Base-by-base conservation (phyloP, 202 grass and related monocot species). In the Brachypodium distachyon region DNA sequence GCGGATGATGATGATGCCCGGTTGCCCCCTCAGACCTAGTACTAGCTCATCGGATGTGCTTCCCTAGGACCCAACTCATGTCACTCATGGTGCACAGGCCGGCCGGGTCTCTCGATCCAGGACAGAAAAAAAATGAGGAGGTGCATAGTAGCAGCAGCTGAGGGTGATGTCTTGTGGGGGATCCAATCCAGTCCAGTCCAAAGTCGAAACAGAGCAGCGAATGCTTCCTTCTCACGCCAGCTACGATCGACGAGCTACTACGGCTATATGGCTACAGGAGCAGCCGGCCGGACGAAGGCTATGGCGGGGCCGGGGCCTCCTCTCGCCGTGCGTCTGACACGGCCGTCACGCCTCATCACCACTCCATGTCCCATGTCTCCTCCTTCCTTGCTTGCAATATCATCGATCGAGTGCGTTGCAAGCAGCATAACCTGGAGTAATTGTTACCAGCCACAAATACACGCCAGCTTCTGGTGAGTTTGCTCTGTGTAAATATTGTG, bases 221-320 rank as follows among this genome's bases (percentile, higher is more conserved):
- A 44, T 67, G 79, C 86, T 88, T 88, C 81, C 18, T 74, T 52
- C 55, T 70, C 86, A 88, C 81, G 86, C 46, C 31, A 58, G 66
- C 72, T 42, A 70, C 59, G 31, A 36, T n/a, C 46, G 18, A 64
- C 49, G n/a, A 5, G 66, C 65, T 16, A 59, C 29, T 59, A 60
- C 56, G 22, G 62, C 70, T 28, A 11, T 70, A 68, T n/a, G n/a
- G 77, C 5, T 67, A 67, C 39, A 67, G 39, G 63, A 44, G 63
- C 39, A 18, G 62, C 29, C 55, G 6, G 14, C 26, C 54, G 21
- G 44, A 9, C 10, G 23, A n/a, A n/a, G n/a, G n/a, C n/a, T n/a
- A n/a, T n/a, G n/a, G n/a, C n/a, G n/a, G n/a, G n/a, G 33, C 6
- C 18, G 2, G 14, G 60, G 22, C 48, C 47, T 50, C 32, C 5